A percentile compares a stretch with the other conserved stretches of the same genome.
Evolutionary conservation across 495 filamentous ascomycete genomes (phyloP).

Genomic region (Penicillium cinerascens): DNA sequence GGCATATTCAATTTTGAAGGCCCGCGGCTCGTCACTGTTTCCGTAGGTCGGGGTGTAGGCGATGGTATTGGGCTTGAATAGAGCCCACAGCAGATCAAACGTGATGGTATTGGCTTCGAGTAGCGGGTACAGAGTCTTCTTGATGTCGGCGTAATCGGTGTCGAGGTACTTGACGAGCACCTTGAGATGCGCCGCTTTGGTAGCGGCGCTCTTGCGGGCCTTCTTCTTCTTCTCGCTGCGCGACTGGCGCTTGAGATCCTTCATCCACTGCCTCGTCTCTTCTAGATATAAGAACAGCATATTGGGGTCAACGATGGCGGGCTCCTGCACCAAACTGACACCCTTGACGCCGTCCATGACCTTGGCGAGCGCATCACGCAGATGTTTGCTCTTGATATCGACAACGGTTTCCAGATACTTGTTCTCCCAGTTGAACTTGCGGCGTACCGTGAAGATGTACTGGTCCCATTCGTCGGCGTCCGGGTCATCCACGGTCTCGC

Average conservation of each 20-base stretch:
- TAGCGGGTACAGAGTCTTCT: constrained; percentile 79
- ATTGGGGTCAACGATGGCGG: constrained; percentile 77
- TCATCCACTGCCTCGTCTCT: constrained; percentile 64
- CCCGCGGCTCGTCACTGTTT: constrained; percentile 73
- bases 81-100: constrained; percentile 84
- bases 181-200: constrained; percentile 63
- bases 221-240: constrained; percentile 67
- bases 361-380: constrained; percentile 68
- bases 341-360: constrained; percentile 82
- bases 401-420: constrained; percentile 76
- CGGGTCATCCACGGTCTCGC: constrained; percentile 70
- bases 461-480: constrained; percentile 76
- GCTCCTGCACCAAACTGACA: constrained; percentile 75
- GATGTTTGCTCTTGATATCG: constrained; percentile 80
- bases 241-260: constrained; percentile 58
- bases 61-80: constrained; percentile 88
- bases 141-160: constrained; percentile 72
- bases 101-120: constrained; percentile 83
- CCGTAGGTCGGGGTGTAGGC: constrained; percentile 80
- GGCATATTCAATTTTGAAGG: constrained; percentile 85
- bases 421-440: constrained; percentile 84
- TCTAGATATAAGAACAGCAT: constrained; percentile 86
- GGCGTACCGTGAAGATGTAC: constrained; percentile 81
- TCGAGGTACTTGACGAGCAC: constrained; percentile 78
- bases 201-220: constrained; percentile 51